These are phyloP conservation scores for Pilatotrama ljubarskyi DNA, from an alignment of 768 basidiomycete species.

Conservation along the genomic window DNA sequence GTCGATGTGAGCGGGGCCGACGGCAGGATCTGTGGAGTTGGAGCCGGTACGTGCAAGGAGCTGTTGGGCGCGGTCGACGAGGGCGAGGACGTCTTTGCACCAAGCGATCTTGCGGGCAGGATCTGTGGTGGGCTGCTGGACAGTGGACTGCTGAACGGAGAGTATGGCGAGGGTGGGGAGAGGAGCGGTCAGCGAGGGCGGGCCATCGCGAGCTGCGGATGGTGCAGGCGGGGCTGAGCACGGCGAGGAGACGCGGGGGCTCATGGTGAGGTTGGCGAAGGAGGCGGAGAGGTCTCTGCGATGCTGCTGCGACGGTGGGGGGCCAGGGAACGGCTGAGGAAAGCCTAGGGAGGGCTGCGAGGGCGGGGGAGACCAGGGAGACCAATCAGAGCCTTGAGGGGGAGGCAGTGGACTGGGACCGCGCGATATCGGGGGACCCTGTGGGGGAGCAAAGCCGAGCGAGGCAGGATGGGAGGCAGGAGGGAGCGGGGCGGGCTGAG, in stretches of 20 bases:
- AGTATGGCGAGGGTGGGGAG: slow-evolving; percentile 68
- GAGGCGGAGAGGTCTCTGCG: slow-evolving; percentile 19
- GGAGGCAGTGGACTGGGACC: slow-evolving; percentile 29
- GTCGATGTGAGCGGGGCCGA: slow-evolving; percentile 48
- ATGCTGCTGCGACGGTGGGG: slow-evolving; percentile 6
- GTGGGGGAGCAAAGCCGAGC: slow-evolving; percentile 7
- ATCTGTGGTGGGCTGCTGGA: slow-evolving; percentile 57
- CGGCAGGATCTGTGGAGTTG: slow-evolving; percentile 36
- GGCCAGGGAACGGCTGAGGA: slow-evolving; percentile 8
- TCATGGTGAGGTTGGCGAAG: slow-evolving; percentile 20
- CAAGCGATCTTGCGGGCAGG: slow-evolving; percentile 69
- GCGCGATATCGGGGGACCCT: slow-evolving; percentile 12
- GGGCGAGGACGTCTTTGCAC: slow-evolving; percentile 79
- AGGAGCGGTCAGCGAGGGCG: slow-evolving; percentile 62
- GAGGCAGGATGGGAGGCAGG: neutral
- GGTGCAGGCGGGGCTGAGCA: slow-evolving; percentile 25
- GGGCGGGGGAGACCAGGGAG: slow-evolving; percentile 26
- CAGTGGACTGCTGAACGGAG: slow-evolving; percentile 45
- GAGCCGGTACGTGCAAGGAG: slow-evolving; percentile 33
- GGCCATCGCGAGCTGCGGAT: slow-evolving; percentile 24
- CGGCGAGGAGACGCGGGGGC: slow-evolving; percentile 24
- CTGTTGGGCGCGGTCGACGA: slow-evolving; percentile 62
- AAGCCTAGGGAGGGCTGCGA: neutral
- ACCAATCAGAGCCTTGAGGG: slow-evolving; percentile 27
- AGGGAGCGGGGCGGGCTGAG: slow-evolving; percentile 18